phyloP scores from a whole-genome alignment of 2,329 filamentous ascomycete genomes.

The Clonostachys rosea region DNA sequence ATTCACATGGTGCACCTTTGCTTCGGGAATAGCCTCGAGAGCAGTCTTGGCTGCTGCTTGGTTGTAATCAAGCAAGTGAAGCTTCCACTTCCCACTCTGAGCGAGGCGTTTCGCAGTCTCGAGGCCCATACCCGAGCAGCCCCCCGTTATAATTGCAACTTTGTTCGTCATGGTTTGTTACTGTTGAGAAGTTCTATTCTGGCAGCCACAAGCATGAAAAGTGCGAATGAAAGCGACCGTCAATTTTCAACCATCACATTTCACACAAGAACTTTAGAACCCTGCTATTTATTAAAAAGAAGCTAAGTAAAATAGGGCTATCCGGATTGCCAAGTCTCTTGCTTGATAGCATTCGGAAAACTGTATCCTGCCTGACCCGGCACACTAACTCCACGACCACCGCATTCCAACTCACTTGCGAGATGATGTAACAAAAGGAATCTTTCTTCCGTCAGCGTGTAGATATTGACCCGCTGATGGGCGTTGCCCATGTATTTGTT shows the following conservation, averaged over 20 bases:
- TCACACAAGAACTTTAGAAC: not conserved
- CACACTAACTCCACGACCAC: no score
- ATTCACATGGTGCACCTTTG: constrained; percentile 6
- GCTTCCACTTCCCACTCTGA: constrained; percentile 5
- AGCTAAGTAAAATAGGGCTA: not conserved
- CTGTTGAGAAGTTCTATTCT: not conserved
- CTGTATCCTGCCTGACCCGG: no score
- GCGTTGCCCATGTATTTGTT: no score
- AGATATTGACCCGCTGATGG: no score
- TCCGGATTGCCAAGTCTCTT: no score
- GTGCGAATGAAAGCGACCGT: not conserved
- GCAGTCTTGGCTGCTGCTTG: constrained; percentile 6
- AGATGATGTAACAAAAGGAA: no score
- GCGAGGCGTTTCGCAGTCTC: constrained; percentile 10
- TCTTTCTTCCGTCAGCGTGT: no score
- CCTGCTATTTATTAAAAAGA: not conserved
- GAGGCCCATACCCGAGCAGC: constrained; percentile 11
- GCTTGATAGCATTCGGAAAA: no score
- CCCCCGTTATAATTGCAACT: constrained; percentile 11
- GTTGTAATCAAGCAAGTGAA: constrained; percentile 13
- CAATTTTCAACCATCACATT: not conserved
- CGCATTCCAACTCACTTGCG: no score
- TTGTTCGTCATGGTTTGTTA: constrained; percentile 4
- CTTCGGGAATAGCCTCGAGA: not conserved
- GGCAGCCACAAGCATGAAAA: not conserved